phyloP scores from a whole-genome alignment of 805 yeast genomes.

The Cyberlindnera americana region DNA sequence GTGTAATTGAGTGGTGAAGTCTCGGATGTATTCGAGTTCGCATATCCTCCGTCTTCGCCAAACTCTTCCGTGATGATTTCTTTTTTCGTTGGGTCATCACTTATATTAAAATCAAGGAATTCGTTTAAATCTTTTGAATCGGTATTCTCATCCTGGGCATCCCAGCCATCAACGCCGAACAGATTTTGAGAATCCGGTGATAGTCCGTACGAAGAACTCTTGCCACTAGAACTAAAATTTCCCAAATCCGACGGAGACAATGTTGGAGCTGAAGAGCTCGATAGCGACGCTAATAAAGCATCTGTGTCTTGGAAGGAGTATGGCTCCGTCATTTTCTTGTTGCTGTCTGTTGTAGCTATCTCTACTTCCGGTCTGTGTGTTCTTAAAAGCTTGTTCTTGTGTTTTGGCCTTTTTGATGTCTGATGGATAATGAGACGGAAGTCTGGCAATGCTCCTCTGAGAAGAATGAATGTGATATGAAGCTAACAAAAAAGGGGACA shows the following conservation, averaged over 20 bases:
- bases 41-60: too few species aligned
- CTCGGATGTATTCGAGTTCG: too few species aligned
- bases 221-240: constrained; percentile 17
- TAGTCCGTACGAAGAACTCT: constrained; percentile 21
- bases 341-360: too few species aligned
- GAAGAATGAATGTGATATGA: too few species aligned
- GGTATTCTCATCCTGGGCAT: constrained; percentile 2
- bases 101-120: background rate
- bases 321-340: constrained; percentile 5
- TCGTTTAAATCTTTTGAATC: constrained; percentile 1
- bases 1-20: constrained; percentile 3
- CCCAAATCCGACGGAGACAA: constrained; percentile 24
- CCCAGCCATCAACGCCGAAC: constrained; percentile 19
- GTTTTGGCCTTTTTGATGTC: too few species aligned
- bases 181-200: constrained; percentile 22
- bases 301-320: constrained; percentile 29
- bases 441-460: too few species aligned
- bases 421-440: too few species aligned
- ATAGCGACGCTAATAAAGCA: constrained; percentile 27
- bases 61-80: background rate
- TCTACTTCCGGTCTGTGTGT: too few species aligned
- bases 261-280: constrained; percentile 22
- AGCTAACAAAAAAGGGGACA: too few species aligned
- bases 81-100: background rate
- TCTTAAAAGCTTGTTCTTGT: too few species aligned